These are phyloP conservation scores for Curvularia hawaiiensis DNA, from an alignment of 2,329 filamentous ascomycete genomes.

Conservation along the genomic window DNA sequence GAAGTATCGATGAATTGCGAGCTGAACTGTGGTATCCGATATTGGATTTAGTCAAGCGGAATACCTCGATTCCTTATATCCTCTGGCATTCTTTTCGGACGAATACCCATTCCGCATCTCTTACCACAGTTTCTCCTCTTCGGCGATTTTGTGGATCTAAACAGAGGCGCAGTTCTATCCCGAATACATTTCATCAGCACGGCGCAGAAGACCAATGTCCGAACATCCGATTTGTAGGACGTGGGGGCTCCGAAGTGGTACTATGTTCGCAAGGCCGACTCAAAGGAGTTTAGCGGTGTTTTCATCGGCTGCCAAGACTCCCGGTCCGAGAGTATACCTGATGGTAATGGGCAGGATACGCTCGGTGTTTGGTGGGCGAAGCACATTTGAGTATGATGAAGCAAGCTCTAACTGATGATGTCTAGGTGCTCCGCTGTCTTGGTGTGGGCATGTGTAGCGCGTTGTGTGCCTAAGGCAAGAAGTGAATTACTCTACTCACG, in stretches of 20 bases:
- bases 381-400: background rate
- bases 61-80: slow-evolving; percentile 23
- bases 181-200: slow-evolving; percentile 5
- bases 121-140: background rate
- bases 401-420: too few relatives aligned
- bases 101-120: slow-evolving; percentile 9
- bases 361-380: background rate
- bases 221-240: slow-evolving; percentile 1
- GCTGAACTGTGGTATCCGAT: background rate
- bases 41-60: background rate
- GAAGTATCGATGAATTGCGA: background rate
- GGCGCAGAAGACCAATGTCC: background rate
- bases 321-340: background rate
- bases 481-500: background rate
- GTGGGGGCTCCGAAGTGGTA: background rate
- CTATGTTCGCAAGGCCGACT: slow-evolving; percentile 5
- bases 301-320: slow-evolving; percentile 7
- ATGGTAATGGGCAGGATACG: background rate
- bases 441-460: background rate
- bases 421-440: background rate
- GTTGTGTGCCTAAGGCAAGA: background rate
- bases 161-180: slow-evolving; percentile 7
- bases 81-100: background rate
- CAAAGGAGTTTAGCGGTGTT: background rate
- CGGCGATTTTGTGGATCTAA: background rate